These are phyloP conservation scores for Capronia epimyces DNA, from an alignment of 2,329 filamentous ascomycete species.

Conservation along the genomic window DNA sequence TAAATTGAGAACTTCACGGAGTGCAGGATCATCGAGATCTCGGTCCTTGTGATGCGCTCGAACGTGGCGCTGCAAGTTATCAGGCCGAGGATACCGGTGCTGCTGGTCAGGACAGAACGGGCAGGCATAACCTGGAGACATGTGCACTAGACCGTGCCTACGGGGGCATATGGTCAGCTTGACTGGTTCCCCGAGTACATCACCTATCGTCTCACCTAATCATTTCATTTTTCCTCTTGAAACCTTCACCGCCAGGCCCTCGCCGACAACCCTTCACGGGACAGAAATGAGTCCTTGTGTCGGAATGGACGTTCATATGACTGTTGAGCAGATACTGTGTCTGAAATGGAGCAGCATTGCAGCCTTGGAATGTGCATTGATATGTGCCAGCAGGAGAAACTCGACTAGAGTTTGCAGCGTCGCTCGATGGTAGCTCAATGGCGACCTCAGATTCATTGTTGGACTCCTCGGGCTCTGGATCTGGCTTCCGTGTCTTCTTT, in stretches of 20 bases:
- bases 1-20: constrained; percentile 81
- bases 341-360: constrained; percentile 55
- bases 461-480: not conserved
- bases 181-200: not conserved
- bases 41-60: constrained; percentile 87
- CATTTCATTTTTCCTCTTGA: constrained; percentile 67
- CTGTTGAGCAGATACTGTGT: constrained; percentile 61
- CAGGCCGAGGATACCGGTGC: constrained; percentile 88
- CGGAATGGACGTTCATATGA: constrained; percentile 58
- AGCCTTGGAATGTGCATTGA: constrained; percentile 53
- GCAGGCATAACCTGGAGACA: constrained; percentile 90
- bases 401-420: not conserved
- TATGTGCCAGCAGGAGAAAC: constrained; percentile 34
- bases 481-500: not conserved
- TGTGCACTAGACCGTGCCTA: constrained; percentile 78
- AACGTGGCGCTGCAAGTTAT: constrained; percentile 94
- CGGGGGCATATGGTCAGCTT: constrained; percentile 20
- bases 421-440: not conserved
- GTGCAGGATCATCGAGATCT: constrained; percentile 73
- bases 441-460: not conserved
- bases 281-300: constrained; percentile 59
- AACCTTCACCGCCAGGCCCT: constrained; percentile 58
- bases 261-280: constrained; percentile 54
- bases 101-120: constrained; percentile 92
- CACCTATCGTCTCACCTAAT: constrained; percentile 37